Conservation (phyloP, 2,329 filamentous ascomycete species). For the Cadophora sp. region DNA sequence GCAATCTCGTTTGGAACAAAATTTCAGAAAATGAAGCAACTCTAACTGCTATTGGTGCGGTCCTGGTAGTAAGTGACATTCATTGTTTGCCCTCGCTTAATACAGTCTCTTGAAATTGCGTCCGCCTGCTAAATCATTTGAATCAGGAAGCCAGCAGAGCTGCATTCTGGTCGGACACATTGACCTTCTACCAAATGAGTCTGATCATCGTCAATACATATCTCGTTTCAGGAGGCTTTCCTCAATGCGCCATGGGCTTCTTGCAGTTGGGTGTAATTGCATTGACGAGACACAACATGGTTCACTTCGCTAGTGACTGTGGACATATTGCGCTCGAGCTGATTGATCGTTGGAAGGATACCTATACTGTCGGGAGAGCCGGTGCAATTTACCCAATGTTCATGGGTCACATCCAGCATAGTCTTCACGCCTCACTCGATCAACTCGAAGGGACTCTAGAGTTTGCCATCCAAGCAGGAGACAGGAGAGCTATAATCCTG, state of each 20-base stretch:
- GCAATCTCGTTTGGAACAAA: slow-evolving; percentile 51
- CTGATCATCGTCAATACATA: slow-evolving; percentile 72
- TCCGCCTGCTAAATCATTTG: no score
- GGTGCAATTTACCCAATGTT: slow-evolving; percentile 74
- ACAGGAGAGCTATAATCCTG: slow-evolving; percentile 74
- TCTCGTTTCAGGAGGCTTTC: slow-evolving; percentile 67
- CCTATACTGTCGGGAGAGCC: slow-evolving; percentile 71
- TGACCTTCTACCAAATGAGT: slow-evolving; percentile 74
- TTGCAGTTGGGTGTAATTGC: slow-evolving; percentile 72
- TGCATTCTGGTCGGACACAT: slow-evolving; percentile 53
- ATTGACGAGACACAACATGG: slow-evolving; percentile 74
- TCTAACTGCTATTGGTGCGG: slow-evolving; percentile 69
- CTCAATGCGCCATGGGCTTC: slow-evolving; percentile 73
- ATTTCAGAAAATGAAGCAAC: slow-evolving; percentile 51
- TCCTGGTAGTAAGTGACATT: slow-evolving; percentile 72
- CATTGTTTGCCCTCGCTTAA: slow-evolving; percentile 69
- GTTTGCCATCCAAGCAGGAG: slow-evolving; percentile 69
- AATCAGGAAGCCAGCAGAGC: slow-evolving; percentile 39
- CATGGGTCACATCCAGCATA: slow-evolving; percentile 71
- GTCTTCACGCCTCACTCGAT: slow-evolving; percentile 63
- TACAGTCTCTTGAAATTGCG: not conserved
- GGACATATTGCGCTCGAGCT: slow-evolving; percentile 68
- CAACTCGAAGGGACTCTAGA: slow-evolving; percentile 72
- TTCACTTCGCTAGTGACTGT: slow-evolving; percentile 70
- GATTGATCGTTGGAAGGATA: slow-evolving; percentile 66